Evolutionary conservation across 495 filamentous ascomycete species (phyloP), one percentile per base, ranked within the genome.

Genomic region (Penicillium pulvis): DNA sequence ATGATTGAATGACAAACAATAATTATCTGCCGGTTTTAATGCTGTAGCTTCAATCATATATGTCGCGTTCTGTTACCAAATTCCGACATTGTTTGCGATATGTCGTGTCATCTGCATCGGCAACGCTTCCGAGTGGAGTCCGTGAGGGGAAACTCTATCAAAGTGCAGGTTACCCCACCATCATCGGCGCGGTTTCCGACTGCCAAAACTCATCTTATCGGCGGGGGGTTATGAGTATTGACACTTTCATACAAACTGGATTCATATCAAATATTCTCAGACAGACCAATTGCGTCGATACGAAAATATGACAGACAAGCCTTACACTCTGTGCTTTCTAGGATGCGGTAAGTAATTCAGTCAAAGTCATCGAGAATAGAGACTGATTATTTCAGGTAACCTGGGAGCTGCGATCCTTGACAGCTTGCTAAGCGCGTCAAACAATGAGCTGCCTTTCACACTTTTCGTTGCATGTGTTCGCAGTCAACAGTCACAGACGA

Each of bases 331-430:
- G 17, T 72, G 71, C 52, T 68, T 76, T 16, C 56, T 76, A 9
- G 74, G 74, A 43, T 76, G 74, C 55, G 74, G 74, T 76, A 53
- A 49, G 66, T 63, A 4, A 52, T 17, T 39, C 6, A 14, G 19
- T 47, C 20, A 19, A 33, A 26, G 12, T 2, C 23, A 11, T 16
- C 24, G 17, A 9, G 39, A 20, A 14, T 41, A 53, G 42, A n/a
- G 14, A 53, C 46, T 53, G 39, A 59, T 12, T 47, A 1, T 12
- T 20, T 1, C 53, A 77, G 75, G 75, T 41, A 77, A 75, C 43
- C 51, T 77, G 42, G 75, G 73, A 44, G 67, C 61, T 10, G 70
- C 73, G 28, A 76, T 77, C 45, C 63, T 77, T 9, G 57, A 67
- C 39, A 67, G 73, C 14, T 49, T 77, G 19, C 50, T 75, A 43